A percentile compares a stretch with the other conserved stretches of the same genome.
These are phyloP conservation scores for Hypomyces rosellus DNA, from an alignment of 2,329 filamentous ascomycete genomes.

Conservation along the genomic window DNA sequence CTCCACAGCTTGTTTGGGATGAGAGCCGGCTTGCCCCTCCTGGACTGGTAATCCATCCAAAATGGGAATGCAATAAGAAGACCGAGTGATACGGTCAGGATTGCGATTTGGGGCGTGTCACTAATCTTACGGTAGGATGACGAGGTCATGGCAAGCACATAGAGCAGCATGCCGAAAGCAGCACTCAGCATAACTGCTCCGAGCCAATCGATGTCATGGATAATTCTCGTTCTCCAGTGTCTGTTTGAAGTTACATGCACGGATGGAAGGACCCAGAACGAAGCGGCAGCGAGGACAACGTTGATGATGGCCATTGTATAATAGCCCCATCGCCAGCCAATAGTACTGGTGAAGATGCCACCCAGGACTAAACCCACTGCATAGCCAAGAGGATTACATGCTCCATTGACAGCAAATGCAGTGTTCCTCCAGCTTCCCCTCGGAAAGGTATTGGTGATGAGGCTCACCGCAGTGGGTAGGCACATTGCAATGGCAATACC, in stretches of 20 bases:
- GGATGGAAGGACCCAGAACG: neutral
- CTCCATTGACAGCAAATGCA: slow-evolving; percentile 38
- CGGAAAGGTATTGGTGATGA: slow-evolving; percentile 32
- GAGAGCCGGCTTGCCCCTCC: too few species aligned
- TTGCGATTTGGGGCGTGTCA: neutral
- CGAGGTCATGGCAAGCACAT: slow-evolving; percentile 42
- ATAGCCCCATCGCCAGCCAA: slow-evolving; percentile 41
- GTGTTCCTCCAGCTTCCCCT: slow-evolving; percentile 32
- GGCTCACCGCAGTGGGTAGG: slow-evolving; percentile 30
- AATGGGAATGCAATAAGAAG: too few species aligned
- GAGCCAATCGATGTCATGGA: slow-evolving; percentile 45
- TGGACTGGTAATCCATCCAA: too few species aligned
- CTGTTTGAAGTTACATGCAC: too few species aligned
- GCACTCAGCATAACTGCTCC: slow-evolving; percentile 40
- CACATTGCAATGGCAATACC: slow-evolving; percentile 33
- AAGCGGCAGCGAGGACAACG: slow-evolving; percentile 27
- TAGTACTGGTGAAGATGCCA: slow-evolving; percentile 40
- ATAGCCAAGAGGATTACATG: slow-evolving; percentile 41
- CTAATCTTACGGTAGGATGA: slow-evolving; percentile 18
- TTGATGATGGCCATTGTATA: slow-evolving; percentile 31
- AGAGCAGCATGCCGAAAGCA: slow-evolving; percentile 43
- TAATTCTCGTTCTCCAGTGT: too few species aligned
- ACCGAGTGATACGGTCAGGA: too few species aligned
- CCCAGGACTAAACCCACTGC: slow-evolving; percentile 43
- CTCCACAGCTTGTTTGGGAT: too few species aligned